Percentiles rank a stretch among this genome's conserved stretches.
phyloP scores from a whole-genome alignment of 1,139 yeast species.

The Wickerhamomyces sp. region DNA sequence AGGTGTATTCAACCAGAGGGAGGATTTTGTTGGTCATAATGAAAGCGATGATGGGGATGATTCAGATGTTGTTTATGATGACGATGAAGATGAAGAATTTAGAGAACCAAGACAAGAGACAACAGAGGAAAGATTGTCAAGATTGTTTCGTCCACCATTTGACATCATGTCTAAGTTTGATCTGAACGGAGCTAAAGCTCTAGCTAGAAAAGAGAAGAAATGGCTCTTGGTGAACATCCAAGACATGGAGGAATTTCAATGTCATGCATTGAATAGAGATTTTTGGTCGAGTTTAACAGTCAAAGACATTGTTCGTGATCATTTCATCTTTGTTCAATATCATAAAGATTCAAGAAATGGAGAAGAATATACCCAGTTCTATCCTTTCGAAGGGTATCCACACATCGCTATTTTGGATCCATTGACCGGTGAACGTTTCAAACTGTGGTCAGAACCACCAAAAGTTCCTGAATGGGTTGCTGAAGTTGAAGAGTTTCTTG shows the following conservation, averaged over 20 bases:
- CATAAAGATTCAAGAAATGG: conserved; percentile 77
- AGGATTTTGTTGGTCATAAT: conserved; percentile 22
- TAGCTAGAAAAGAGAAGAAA: conserved; percentile 59
- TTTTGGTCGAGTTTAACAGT: conserved; percentile 78
- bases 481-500: conserved; percentile 55
- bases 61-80: conserved; percentile 27
- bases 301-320: conserved; percentile 55
- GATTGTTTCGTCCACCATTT: conserved; percentile 87
- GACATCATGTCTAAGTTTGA: conserved; percentile 68
- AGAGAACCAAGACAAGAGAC: conserved; percentile 2
- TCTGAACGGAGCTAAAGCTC: conserved; percentile 64
- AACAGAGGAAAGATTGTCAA: conserved; percentile 49
- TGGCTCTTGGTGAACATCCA: conserved; percentile 91
- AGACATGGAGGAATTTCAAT: conserved; percentile 75
- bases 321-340: conserved; percentile 79
- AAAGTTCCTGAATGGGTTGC: conserved; percentile 51
- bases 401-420: conserved; percentile 93
- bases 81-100: conserved; percentile 31
- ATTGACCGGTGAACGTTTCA: conserved; percentile 85
- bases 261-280: conserved; percentile 89
- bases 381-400: conserved; percentile 66
- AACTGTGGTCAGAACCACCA: conserved; percentile 72
- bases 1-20: conserved; percentile 47
- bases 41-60: conserved; percentile 11
- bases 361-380: conserved; percentile 60